phyloP scores from a whole-genome alignment of 2,329 filamentous ascomycete species.

The Tympanopsis confertula region DNA sequence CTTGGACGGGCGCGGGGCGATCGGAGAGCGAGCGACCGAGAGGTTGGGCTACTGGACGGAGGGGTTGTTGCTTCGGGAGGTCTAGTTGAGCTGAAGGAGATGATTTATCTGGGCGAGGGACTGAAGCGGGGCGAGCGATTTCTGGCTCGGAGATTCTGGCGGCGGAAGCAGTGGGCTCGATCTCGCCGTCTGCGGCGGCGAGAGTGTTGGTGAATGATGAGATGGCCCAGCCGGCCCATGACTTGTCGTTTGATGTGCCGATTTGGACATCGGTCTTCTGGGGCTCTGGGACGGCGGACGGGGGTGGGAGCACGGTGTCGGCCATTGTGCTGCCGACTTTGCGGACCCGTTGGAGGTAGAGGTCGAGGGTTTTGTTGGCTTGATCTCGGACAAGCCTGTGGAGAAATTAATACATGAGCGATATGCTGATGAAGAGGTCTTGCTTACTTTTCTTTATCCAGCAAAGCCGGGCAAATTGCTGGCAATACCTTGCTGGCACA shows the following conservation, averaged over 20 bases:
- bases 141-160: constrained; percentile 22
- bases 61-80: constrained; percentile 33
- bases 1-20: constrained; percentile 29
- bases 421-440: not conserved
- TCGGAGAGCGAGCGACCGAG: constrained; percentile 17
- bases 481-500: constrained; percentile 76
- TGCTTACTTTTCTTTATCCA: constrained; percentile 75
- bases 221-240: constrained; percentile 94
- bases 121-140: constrained; percentile 21
- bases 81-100: constrained; percentile 47
- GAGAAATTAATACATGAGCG: not conserved
- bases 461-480: constrained; percentile 67
- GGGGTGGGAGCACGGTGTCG: constrained; percentile 58
- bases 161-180: constrained; percentile 48
- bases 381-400: constrained; percentile 73
- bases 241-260: constrained; percentile 44
- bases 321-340: constrained; percentile 70
- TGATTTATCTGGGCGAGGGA: constrained; percentile 12
- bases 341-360: constrained; percentile 71
- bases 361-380: constrained; percentile 76
- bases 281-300: constrained; percentile 34
- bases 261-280: constrained; percentile 62
- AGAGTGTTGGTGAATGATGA: constrained; percentile 97
- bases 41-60: constrained; percentile 34
- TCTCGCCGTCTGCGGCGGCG: constrained; percentile 73